Evolutionary conservation across 169 alveolate genomes (phyloP).

Genomic region (Plasmodium inui): DNA sequence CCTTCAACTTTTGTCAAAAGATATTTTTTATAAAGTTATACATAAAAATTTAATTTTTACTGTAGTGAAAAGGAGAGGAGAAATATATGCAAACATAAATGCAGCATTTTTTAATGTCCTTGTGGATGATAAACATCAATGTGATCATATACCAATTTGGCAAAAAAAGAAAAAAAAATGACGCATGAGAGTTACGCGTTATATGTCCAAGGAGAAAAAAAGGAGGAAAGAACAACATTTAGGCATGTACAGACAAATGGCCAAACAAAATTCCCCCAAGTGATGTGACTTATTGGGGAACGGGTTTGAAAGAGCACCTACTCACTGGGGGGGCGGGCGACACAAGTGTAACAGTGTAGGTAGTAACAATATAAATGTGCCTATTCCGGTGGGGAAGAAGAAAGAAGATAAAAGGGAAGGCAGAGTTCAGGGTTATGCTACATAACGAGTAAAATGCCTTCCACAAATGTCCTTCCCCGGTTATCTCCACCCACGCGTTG

Average conservation of each 20-base stretch:
- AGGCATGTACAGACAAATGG: neutral
- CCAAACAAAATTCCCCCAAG: neutral
- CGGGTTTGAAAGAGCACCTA: neutral
- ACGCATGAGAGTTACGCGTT: neutral
- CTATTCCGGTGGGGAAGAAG: neutral
- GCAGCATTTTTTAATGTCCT: neutral
- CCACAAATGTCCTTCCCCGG: neutral
- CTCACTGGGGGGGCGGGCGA: neutral
- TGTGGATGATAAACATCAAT: neutral
- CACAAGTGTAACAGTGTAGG: neutral
- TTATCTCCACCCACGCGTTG: neutral
- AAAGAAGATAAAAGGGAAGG: neutral
- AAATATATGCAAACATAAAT: neutral
- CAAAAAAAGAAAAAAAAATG: neutral
- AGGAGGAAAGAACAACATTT: neutral
- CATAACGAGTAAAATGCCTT: neutral
- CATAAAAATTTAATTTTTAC: neutral
- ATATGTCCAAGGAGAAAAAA: neutral
- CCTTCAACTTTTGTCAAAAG: neutral
- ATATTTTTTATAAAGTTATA: neutral
- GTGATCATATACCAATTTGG: neutral
- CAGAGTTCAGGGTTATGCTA: neutral
- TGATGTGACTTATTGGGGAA: neutral
- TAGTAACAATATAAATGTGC: neutral
- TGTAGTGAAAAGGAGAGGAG: neutral